Conservation (phyloP, 208 protist genomes). For the Acanthamoeba quina region DNA sequence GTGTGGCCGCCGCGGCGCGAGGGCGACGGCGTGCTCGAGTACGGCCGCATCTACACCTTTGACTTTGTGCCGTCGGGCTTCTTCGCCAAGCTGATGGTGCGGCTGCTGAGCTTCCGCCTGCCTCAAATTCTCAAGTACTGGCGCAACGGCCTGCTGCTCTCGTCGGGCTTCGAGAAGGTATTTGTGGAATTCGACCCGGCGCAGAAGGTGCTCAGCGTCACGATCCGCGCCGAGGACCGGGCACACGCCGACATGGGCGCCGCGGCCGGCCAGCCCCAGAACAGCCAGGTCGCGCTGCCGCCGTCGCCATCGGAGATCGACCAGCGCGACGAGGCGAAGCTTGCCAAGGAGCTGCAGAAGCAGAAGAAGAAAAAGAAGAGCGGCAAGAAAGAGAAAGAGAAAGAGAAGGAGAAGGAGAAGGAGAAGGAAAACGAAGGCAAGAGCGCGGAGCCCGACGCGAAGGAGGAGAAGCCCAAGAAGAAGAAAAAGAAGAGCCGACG, state of each 20-base stretch:
- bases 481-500: neutral
- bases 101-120: constrained; percentile 50
- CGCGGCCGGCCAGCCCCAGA: neutral
- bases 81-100: constrained; percentile 47
- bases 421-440: neutral
- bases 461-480: neutral
- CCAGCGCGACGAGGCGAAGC: neutral
- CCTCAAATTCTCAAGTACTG: constrained; percentile 27
- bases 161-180: constrained; percentile 39
- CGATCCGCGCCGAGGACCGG: constrained; percentile 22
- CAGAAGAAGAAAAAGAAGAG: neutral
- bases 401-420: too few relatives aligned
- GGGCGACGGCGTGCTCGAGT: constrained; percentile 51
- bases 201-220: constrained; percentile 6
- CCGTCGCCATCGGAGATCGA: neutral
- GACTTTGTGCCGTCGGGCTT: constrained; percentile 5
- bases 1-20: constrained; percentile 3
- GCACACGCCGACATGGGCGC: neutral
- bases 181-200: constrained; percentile 30
- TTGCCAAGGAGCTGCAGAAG: neutral
- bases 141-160: constrained; percentile 53
- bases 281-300: neutral
- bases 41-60: constrained; percentile 16
- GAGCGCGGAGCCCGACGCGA: neutral
- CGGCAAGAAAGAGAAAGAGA: neutral